These are phyloP conservation scores for Chytridiales sp. DNA, from an alignment of 371 early-diverging fungal species.

Conservation along the genomic window DNA sequence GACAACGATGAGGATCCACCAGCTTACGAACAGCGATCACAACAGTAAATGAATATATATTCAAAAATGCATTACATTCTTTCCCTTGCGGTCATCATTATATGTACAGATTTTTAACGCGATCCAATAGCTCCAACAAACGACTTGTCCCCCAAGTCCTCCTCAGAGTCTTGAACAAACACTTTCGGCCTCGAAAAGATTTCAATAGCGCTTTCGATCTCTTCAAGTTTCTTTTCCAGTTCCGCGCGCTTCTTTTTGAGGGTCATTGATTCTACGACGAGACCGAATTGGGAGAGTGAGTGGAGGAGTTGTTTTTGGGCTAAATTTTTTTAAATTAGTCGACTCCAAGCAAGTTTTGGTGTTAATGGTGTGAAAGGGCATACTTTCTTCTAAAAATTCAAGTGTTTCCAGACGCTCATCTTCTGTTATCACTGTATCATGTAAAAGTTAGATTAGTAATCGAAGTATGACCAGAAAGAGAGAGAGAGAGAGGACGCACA, in stretches of 20 bases:
- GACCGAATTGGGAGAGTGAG: slow-evolving; percentile 37
- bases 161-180: slow-evolving; percentile 29
- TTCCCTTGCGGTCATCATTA: too few relatives aligned
- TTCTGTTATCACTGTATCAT: slow-evolving; percentile 39
- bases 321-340: slow-evolving; percentile 5
- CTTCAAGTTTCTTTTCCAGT: slow-evolving; percentile 36
- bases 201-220: slow-evolving; percentile 43
- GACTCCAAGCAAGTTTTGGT: not conserved
- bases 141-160: not conserved
- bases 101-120: too few relatives aligned
- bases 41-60: too few relatives aligned
- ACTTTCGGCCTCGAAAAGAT: slow-evolving; percentile 41
- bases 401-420: slow-evolving; percentile 38
- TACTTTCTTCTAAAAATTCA: slow-evolving; percentile 26
- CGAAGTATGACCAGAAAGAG: not conserved
- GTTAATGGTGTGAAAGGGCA: not conserved
- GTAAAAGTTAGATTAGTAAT: too few relatives aligned
- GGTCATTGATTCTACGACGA: slow-evolving; percentile 40
- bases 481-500: slow-evolving; percentile 5
- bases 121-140: not conserved
- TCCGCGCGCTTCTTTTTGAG: slow-evolving; percentile 33
- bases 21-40: too few relatives aligned
- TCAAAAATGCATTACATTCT: too few relatives aligned
- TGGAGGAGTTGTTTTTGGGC: slow-evolving; percentile 31
- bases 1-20: too few relatives aligned